Percentiles rank a stretch among this genome's conserved stretches.
phyloP scores from a whole-genome alignment of 345 rosid species.

The Populus euphratica region DNA sequence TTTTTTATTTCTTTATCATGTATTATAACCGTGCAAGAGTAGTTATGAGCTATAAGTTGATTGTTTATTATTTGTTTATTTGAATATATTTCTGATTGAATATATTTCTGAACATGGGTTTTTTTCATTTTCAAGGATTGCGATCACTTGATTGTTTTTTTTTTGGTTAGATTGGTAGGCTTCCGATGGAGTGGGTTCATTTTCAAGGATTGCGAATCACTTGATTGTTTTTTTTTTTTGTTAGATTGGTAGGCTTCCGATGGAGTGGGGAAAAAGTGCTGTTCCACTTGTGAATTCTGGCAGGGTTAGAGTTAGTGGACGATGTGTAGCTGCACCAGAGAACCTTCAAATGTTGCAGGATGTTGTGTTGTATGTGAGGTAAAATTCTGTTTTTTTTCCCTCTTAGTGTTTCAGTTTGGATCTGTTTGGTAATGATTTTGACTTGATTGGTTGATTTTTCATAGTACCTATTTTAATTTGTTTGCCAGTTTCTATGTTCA shows the following conservation, averaged over 20 bases:
- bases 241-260: constrained; percentile 49
- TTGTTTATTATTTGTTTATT: no score
- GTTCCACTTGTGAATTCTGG: constrained; percentile 30
- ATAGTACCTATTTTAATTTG: no score
- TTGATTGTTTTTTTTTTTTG: no score
- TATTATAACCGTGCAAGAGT: no score
- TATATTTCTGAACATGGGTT: no score
- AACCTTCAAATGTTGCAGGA: constrained; percentile 43
- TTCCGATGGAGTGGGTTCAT: constrained; percentile 46
- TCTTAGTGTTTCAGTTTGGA: neutral
- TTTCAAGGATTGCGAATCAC: no score
- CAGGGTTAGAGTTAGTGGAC: constrained; percentile 38
- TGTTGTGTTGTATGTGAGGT: constrained; percentile 45
- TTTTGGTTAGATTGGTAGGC: constrained; percentile 37
- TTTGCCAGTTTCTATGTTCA: constrained; percentile 42
- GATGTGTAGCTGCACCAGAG: constrained; percentile 41
- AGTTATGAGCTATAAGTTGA: no score
- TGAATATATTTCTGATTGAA: no score
- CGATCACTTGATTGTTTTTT: no score
- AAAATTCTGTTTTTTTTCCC: neutral
- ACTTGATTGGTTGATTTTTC: neutral
- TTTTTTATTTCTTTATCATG: no score
- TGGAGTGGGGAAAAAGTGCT: constrained; percentile 48
- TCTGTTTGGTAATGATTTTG: neutral
- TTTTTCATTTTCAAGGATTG: no score